Evolutionary conservation across 2,329 filamentous ascomycete genomes (phyloP).

Genomic region (Epichloe uncinata): DNA sequence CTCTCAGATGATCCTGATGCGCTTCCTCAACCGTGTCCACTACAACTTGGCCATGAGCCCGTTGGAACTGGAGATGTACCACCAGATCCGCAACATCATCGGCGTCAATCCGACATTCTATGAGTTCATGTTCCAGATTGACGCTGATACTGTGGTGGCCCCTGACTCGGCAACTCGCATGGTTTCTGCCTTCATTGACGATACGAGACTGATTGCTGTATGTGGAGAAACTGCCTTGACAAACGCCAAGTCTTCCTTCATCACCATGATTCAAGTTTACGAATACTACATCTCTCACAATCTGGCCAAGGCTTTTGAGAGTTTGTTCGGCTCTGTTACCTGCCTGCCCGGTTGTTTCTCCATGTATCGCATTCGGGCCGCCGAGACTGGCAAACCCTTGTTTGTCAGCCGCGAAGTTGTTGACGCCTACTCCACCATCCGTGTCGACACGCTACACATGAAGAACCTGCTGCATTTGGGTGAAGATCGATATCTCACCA

Average conservation of each 20-base stretch:
- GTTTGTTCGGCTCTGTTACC: constrained; percentile 90
- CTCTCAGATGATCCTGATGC: constrained; percentile 96
- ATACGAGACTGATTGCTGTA: constrained; percentile 83
- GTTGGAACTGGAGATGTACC: constrained; percentile 93
- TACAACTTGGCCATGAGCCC: constrained; percentile 96
- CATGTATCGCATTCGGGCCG: constrained; percentile 94
- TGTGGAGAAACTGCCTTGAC: constrained; percentile 91
- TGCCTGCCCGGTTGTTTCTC: constrained; percentile 98
- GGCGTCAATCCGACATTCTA: constrained; percentile 98
- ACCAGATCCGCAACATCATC: constrained; percentile 97
- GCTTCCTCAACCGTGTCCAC: constrained; percentile 97
- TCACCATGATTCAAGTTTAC: constrained; percentile 99
- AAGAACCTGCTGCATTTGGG: constrained; percentile 95
- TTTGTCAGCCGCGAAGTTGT: constrained; percentile 92
- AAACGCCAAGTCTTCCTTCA: constrained; percentile 84
- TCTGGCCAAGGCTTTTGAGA: constrained; percentile 91
- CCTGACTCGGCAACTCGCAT: constrained; percentile 83
- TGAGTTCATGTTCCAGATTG: constrained; percentile 91
- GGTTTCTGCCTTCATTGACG: constrained; percentile 78
- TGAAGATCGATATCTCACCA: constrained; percentile 95
- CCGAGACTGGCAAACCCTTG: constrained; percentile 86
- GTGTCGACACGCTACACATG: constrained; percentile 96
- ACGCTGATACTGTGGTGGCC: constrained; percentile 91
- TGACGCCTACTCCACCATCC: constrained; percentile 77
- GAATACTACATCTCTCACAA: constrained; percentile 99